A percentile compares a stretch with the other conserved stretches of the same genome.
phyloP scores from a whole-genome alignment of 2,329 filamentous ascomycete species.

The Monilinia polystroma region DNA sequence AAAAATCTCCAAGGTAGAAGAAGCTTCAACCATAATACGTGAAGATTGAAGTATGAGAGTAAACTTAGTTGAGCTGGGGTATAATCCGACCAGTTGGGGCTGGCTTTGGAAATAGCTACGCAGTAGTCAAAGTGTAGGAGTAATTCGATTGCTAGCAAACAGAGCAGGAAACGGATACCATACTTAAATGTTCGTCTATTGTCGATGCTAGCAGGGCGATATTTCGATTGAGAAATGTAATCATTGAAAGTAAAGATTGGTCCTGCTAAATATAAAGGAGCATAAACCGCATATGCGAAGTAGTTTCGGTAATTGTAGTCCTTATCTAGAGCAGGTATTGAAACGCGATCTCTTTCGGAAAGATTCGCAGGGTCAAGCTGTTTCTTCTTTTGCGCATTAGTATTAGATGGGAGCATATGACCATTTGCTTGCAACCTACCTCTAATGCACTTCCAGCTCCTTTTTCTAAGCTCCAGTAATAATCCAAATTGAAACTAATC shows the following conservation, averaged over 20 bases:
- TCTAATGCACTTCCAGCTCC: slow-evolving; percentile 67
- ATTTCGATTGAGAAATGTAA: slow-evolving; percentile 83
- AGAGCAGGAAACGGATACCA: slow-evolving; percentile 75
- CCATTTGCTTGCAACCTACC: slow-evolving; percentile 54
- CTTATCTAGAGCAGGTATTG: slow-evolving; percentile 65
- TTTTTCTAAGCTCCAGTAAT: slow-evolving; percentile 83
- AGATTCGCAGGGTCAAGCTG: slow-evolving; percentile 85
- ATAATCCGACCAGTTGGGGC: slow-evolving; percentile 78
- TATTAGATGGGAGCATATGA: slow-evolving; percentile 24
- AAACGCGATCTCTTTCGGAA: slow-evolving; percentile 83
- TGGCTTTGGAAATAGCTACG: slow-evolving; percentile 81
- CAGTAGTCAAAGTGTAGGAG: slow-evolving; percentile 91
- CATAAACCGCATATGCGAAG: slow-evolving; percentile 84
- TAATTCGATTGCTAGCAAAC: slow-evolving; percentile 85
- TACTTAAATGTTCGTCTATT: slow-evolving; percentile 73
- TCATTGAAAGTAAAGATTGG: slow-evolving; percentile 98
- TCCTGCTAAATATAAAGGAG: slow-evolving; percentile 86
- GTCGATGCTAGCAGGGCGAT: slow-evolving; percentile 70
- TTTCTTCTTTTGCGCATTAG: slow-evolving; percentile 90
- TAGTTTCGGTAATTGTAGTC: slow-evolving; percentile 86
- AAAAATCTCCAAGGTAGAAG: slow-evolving; percentile 98
- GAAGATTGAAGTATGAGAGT: slow-evolving; percentile 92
- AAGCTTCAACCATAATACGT: slow-evolving; percentile 97
- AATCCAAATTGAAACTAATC: slow-evolving; percentile 96
- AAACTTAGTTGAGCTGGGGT: slow-evolving; percentile 84